Evolutionary conservation across 2,329 filamentous ascomycete genomes (phyloP), one percentile per base, ranked within the genome.

Genomic region (Pyricularia sp.): DNA sequence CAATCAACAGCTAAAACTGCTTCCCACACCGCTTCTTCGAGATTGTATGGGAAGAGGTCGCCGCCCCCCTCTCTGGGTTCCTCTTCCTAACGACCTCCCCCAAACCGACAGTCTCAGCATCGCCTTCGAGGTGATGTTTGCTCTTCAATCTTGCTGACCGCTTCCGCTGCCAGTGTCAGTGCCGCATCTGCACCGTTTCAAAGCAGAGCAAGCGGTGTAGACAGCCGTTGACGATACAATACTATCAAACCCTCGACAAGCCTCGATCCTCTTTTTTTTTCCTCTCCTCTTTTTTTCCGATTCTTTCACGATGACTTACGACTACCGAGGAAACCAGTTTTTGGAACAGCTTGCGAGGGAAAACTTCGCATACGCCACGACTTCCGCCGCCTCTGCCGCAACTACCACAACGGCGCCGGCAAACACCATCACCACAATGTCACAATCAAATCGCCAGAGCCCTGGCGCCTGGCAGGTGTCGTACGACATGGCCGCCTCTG

Each of bases 301-400:
- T 69, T 69, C 69, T 71, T 68, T 70, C 72, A 81, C 73, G 74
- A 82, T 82, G 84, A 82, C 80, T 76, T 81, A 83, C 78, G 82
- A 86, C 73, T 87, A 84, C 73, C 79, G 79, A 75, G 81, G 79
- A 75, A 83, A 87, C 62, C 70, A 79, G 73, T 80, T 87, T 72
- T 73, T 87, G 73, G 84, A 87, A 73, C 78, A 87, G 72, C 81
- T 79, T 69, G 75, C 77, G 70, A 79, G 81, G 76, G 79, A 83
- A 70, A 80, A 81, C 73, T 84, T 83, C 72, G 79, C 81, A 68
- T 79, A 78, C 66, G 67, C 72, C 75, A 78, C 77, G 78, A 78
- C 74, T 70, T 75, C 74, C 68, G 76, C 75, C 66, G 69, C 72
- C 60, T 71, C 73, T 67, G 69, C 77, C 66, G 73, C 75, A 65